Evolutionary conservation across 768 basidiomycete species (phyloP).

Genomic region (Tricholoma matsutake): DNA sequence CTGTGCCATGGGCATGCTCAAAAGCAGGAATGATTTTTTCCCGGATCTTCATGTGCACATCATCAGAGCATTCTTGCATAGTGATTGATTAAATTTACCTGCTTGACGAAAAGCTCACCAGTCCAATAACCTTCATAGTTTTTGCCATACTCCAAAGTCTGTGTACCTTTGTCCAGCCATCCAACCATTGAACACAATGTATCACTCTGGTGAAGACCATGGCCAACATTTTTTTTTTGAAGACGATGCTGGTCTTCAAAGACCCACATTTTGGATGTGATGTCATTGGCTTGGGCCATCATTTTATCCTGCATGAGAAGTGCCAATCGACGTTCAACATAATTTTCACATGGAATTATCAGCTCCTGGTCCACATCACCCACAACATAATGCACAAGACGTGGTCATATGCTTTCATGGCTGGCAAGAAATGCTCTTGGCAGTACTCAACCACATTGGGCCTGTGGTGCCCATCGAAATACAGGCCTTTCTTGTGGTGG

Average conservation of each 20-base stretch:
- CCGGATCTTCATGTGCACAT: background rate
- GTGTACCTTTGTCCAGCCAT: too few relatives aligned
- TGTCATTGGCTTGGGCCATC: background rate
- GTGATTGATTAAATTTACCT: background rate
- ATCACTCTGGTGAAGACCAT: too few relatives aligned
- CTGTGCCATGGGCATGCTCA: too few relatives aligned
- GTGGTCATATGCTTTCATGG: background rate
- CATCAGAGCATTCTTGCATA: background rate
- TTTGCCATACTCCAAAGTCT: too few relatives aligned
- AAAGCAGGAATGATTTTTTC: background rate
- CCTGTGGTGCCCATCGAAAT: background rate
- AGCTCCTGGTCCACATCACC: background rate
- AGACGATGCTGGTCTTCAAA: too few relatives aligned
- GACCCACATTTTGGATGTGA: background rate
- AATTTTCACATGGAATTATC: background rate
- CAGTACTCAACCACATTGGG: background rate
- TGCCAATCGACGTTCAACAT: background rate
- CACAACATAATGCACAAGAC: background rate
- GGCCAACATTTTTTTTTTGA: too few relatives aligned
- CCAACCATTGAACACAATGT: too few relatives aligned
- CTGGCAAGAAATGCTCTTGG: too few relatives aligned
- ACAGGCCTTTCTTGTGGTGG: too few relatives aligned
- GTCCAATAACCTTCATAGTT: too few relatives aligned
- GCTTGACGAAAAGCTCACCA: too few relatives aligned
- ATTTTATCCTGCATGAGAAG: background rate